Base-by-base conservation (phyloP, 208 protist species). In the Zelonia costaricensis region DNA sequence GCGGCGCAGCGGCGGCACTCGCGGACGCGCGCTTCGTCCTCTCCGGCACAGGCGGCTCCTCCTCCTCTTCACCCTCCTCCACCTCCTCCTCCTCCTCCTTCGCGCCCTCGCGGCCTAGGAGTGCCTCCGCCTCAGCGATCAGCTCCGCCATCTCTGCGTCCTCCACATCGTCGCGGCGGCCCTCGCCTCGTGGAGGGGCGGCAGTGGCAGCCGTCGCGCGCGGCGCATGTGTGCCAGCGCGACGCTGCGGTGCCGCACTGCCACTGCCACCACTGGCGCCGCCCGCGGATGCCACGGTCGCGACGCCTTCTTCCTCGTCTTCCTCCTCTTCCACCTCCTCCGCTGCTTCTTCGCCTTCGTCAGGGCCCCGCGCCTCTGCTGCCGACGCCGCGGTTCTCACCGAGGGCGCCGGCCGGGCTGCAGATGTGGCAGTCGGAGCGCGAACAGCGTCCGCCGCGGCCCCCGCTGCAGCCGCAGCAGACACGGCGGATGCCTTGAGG, bases 91-190 rank as follows among this genome's bases (percentile, higher is more conserved):
- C 6, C 28, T 23, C 39, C 9, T 10, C 15, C 15, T 18, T 18
- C 8, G 48, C 0, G 15, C 25, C 4, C 33, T 62, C 33, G 55
- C 45, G n/a, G 18, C 53, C 16, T 5, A 69, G 40, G 10, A 69
- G 30, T 0, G 52, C 66, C 36, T 65, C 66, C 18, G 58, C 66
- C 25, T 71, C 47, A 1, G 47, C 56, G 49, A 55, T 64, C 43
- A 64, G 15, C 25, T 4, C 20, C 6, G 40, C 73, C 61, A 64
- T 59, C 44, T 61, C 62, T 25, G 52, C 61, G 23, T 64, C 49
- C 28, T 64, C 65, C 18, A 63, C 59, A 33, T 63, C 74, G 48
- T 58, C 62, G 9, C 22, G 55, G 4, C 40, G 7, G 16, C 45
- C 52, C 25, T 69, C 52, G n/a, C n/a, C n/a, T n/a, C n/a, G n/a